phyloP scores from a whole-genome alignment of 495 filamentous ascomycete genomes.

The Penicillium macrosclerotiorum region DNA sequence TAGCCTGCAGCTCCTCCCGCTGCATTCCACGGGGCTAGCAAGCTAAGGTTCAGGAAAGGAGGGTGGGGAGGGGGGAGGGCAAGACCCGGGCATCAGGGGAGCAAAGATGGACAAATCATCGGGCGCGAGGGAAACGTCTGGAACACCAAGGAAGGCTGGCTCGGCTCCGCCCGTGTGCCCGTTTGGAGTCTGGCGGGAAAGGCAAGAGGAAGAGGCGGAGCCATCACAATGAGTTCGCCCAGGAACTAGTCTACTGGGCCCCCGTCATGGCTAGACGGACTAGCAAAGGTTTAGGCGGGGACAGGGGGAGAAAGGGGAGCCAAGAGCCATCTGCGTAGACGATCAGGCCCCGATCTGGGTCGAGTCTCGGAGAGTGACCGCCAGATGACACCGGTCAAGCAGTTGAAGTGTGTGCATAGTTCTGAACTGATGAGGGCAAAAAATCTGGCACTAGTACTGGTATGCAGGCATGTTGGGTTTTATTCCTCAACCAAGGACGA shows the following conservation, averaged over 20 bases:
- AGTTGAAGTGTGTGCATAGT: background rate
- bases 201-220: conserved; percentile 2
- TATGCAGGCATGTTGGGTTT: conserved; percentile 11
- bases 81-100: conserved; percentile 7
- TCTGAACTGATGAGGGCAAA: too few species aligned
- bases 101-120: conserved; percentile 10
- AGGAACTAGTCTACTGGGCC: conserved; percentile 3
- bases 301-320: conserved; percentile 8
- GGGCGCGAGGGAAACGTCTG: conserved; percentile 22
- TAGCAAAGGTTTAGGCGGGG: background rate
- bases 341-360: conserved; percentile 17
- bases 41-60: conserved; percentile 2
- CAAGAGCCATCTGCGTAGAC: conserved; percentile 1
- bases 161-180: conserved; percentile 13
- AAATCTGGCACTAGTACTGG: too few species aligned
- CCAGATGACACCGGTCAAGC: background rate
- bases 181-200: background rate
- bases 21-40: conserved; percentile 16
- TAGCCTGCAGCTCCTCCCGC: conserved; percentile 22
- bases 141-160: conserved; percentile 26
- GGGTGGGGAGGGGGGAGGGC: conserved; percentile 8
- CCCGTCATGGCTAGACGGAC: conserved; percentile 1
- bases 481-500: background rate
- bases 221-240: conserved; percentile 12
- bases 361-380: conserved; percentile 22